Evolutionary conservation across 495 filamentous ascomycete species (phyloP).

Genomic region (Tuber microsphaerosporum): DNA sequence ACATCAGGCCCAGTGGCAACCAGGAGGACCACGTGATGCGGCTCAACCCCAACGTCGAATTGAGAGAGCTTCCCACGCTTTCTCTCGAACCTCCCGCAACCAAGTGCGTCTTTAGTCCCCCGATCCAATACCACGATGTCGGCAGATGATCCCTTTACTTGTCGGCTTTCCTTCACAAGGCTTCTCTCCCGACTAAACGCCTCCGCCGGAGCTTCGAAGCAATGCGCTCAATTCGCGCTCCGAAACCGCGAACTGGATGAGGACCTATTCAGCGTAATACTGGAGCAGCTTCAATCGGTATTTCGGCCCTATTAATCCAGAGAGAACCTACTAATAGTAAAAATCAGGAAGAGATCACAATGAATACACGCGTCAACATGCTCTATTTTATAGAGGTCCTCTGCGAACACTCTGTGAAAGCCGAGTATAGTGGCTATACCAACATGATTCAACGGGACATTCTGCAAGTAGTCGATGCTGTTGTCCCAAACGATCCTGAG

Average conservation of each 20-base stretch:
- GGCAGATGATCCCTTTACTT: constrained; percentile 89
- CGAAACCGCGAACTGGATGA: constrained; percentile 89
- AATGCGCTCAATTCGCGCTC: constrained; percentile 89
- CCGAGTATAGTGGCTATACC: constrained; percentile 68
- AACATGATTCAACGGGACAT: constrained; percentile 94
- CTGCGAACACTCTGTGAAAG: constrained; percentile 72
- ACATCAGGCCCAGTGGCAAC: not conserved
- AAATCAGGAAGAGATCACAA: constrained; percentile 57
- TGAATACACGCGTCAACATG: constrained; percentile 97
- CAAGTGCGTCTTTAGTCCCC: not conserved
- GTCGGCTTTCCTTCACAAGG: constrained; percentile 89
- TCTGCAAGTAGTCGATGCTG: constrained; percentile 75
- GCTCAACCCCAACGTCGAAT: not conserved
- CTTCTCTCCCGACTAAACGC: constrained; percentile 85
- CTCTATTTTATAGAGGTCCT: constrained; percentile 98
- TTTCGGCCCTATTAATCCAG: constrained; percentile 21
- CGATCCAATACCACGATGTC: constrained; percentile 16
- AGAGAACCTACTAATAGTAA: not conserved
- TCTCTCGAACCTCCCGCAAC: not conserved
- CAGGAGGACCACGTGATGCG: not conserved
- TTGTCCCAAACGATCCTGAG: constrained; percentile 76
- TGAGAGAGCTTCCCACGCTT: not conserved
- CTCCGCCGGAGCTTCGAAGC: constrained; percentile 76
- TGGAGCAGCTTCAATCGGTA: constrained; percentile 87
- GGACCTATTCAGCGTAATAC: constrained; percentile 90